Evolutionary conservation across 2,329 filamentous ascomycete genomes (phyloP), one percentile per base, ranked within the genome.

Genomic region (Sclerotinia sclerotiorum): DNA sequence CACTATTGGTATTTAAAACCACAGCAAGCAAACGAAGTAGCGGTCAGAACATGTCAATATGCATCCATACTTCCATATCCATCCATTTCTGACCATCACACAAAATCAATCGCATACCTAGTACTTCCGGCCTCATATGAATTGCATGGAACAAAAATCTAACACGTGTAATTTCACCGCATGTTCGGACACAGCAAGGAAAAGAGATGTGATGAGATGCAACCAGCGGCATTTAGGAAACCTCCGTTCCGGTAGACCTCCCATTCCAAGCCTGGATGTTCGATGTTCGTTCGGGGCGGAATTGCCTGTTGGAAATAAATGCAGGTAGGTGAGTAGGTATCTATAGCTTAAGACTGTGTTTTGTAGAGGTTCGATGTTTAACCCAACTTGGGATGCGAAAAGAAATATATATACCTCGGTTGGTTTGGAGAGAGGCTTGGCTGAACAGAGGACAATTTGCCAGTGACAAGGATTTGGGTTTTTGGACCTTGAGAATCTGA

Each of bases 181-280:
- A 42, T 42, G 2, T 42, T 42, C 11, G 39, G 3, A 42, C 11
- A 42, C 52, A 27, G 35, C 19, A 55, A 55, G 52, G 52, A n/a
- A 55, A 55, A 21, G 52, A 11, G 52, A 29, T 55, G 52, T 55
- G 52, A 55, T 35, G 29, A 35, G 52, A 35, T 55, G 52, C 52
- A 42, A 35, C 29, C 29, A 35, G 27, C 29, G 29, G 10, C 52
- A 32, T 55, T 11, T 55, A 8, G 21, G 52, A 55, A 35, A 8
- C 2, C 10, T 55, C 32, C 35, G 10, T 1, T 11, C 35, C 35
- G 35, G 35, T 11, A 39, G 35, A 13, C 35, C 11, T 39, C 35
- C 13, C 35, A 39, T 39, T 39, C 35, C 35, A 1, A 39, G 35
- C 35, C 8, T 39, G 35, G 3, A 15, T 42, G 39, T 39, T 39